phyloP scores from a whole-genome alignment of 768 basidiomycete species.

The Russula foetens region DNA sequence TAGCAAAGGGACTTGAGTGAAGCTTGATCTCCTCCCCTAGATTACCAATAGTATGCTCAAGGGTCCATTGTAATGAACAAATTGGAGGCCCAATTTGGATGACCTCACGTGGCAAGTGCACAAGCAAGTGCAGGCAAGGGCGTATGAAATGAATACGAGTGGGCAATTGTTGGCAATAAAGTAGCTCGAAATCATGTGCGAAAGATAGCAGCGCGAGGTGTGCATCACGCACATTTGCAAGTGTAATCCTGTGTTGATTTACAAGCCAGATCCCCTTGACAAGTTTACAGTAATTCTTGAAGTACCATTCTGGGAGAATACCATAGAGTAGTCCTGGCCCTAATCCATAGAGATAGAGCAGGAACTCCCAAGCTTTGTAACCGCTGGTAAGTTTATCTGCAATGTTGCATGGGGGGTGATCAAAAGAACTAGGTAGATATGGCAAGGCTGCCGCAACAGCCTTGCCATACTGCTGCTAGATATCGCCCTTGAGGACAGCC shows the following conservation, averaged over 20 bases:
- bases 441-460: neutral
- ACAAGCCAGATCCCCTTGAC: slow-evolving; percentile 24
- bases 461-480: neutral
- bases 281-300: slow-evolving; percentile 25
- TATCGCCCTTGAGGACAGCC: neutral
- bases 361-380: too few relatives aligned
- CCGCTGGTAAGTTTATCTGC: slow-evolving; percentile 34
- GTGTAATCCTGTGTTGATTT: slow-evolving; percentile 16
- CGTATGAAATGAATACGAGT: neutral
- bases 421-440: neutral
- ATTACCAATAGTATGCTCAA: too few relatives aligned
- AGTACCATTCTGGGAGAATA: slow-evolving; percentile 22
- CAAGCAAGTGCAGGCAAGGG: neutral
- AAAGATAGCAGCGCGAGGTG: neutral
- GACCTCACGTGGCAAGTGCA: neutral
- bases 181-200: neutral
- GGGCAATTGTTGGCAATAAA: neutral
- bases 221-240: neutral
- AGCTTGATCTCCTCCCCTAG: neutral
- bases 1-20: neutral
- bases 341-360: too few relatives aligned
- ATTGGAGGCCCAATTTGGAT: neutral
- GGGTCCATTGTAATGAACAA: neutral
- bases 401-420: slow-evolving; percentile 28
- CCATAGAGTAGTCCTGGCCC: slow-evolving; percentile 25